These are phyloP conservation scores for Termitomyces sp. DNA, from an alignment of 768 basidiomycete genomes.

Conservation along the genomic window DNA sequence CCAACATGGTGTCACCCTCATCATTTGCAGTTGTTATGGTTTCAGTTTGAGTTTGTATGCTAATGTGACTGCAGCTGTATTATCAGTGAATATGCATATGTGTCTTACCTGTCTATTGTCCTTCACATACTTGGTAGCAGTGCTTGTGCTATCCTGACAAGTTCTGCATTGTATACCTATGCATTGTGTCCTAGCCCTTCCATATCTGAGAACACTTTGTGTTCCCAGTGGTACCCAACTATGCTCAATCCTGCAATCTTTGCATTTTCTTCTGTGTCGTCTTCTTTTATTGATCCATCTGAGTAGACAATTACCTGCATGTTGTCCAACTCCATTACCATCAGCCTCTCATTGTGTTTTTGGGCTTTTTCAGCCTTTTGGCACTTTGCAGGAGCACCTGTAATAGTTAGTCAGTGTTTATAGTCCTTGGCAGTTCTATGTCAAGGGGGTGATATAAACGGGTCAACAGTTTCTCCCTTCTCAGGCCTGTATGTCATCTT, in stretches of 20 bases:
- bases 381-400: neutral
- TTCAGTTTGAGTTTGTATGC: neutral
- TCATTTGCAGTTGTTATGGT: neutral
- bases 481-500: neutral
- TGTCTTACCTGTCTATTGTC: neutral
- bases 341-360: neutral
- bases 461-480: neutral
- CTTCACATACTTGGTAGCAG: neutral
- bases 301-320: neutral
- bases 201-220: neutral
- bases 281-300: neutral
- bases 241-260: neutral
- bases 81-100: neutral
- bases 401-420: neutral
- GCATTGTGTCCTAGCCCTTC: neutral
- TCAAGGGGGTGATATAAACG: neutral
- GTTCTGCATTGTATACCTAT: neutral
- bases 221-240: neutral
- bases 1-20: neutral
- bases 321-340: neutral
- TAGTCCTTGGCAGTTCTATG: rapidly evolving
- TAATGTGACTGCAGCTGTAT: neutral
- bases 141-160: neutral
- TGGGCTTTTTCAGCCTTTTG: neutral
- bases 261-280: neutral